Conservation (phyloP, 1,284 basidiomycete species). For the Fomitopsis palustris region DNA sequence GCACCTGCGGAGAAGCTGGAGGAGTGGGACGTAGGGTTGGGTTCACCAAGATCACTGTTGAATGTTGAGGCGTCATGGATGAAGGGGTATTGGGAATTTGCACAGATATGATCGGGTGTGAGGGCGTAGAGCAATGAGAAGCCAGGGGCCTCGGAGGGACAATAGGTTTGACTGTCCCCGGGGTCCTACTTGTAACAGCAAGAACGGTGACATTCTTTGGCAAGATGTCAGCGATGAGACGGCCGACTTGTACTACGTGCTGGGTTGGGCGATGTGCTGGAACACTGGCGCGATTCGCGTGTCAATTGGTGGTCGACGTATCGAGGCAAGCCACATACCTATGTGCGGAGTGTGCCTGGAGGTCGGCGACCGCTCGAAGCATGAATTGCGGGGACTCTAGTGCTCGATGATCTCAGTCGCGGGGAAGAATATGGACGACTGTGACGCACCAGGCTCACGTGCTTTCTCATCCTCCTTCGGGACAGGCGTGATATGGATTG, state of each 20-base stretch:
- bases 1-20: conserved; percentile 42
- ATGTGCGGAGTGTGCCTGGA: conserved; percentile 26
- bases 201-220: conserved; percentile 34
- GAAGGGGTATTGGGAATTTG: conserved; percentile 29
- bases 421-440: background rate
- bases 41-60: conserved; percentile 53
- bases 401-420: background rate
- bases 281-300: conserved; percentile 26
- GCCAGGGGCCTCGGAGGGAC: conserved; percentile 7
- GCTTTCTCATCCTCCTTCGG: conserved; percentile 28
- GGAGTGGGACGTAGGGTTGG: conserved; percentile 55
- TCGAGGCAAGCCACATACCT: conserved; percentile 18
- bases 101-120: conserved; percentile 27
- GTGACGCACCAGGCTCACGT: conserved; percentile 12
- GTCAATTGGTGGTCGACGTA: conserved; percentile 20
- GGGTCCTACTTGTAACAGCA: background rate
- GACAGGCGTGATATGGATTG: conserved; percentile 30
- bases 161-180: background rate
- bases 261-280: conserved; percentile 29
- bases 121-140: conserved; percentile 13
- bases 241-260: conserved; percentile 37
- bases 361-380: conserved; percentile 2
- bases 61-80: conserved; percentile 26
- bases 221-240: conserved; percentile 57
- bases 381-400: background rate